These are phyloP conservation scores for Cladorrhinum sp. DNA, from an alignment of 2,329 filamentous ascomycete genomes.

Conservation along the genomic window DNA sequence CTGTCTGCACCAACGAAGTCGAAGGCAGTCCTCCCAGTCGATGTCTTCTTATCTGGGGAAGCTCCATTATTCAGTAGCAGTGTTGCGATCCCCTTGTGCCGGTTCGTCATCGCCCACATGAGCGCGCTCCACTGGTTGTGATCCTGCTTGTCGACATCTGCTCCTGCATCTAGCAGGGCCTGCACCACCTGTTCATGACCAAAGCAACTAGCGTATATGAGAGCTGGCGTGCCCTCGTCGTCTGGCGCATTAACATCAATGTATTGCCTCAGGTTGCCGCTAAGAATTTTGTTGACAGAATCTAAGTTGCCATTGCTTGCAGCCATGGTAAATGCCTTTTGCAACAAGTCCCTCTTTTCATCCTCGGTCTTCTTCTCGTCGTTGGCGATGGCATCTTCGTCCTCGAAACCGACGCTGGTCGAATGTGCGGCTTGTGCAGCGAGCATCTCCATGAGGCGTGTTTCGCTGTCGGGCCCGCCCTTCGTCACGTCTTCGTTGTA, in stretches of 20 bases:
- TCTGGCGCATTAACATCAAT: constrained; percentile 86
- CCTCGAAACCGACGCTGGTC: constrained; percentile 67
- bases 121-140: constrained; percentile 95
- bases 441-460: constrained; percentile 90
- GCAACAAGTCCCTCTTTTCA: constrained; percentile 77
- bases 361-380: constrained; percentile 70
- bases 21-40: constrained; percentile 87
- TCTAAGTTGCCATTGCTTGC: constrained; percentile 92
- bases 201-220: constrained; percentile 98
- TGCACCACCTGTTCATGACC: constrained; percentile 88
- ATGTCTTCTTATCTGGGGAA: constrained; percentile 93
- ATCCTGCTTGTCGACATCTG: constrained; percentile 88
- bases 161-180: constrained; percentile 78
- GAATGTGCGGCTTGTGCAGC: constrained; percentile 87
- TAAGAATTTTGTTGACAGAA: constrained; percentile 72
- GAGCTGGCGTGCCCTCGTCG: constrained; percentile 90
- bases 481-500: constrained; percentile 67
- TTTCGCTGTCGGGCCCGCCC: constrained; percentile 70
- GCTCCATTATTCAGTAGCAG: constrained; percentile 87
- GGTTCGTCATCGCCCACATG: constrained; percentile 99
- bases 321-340: constrained; percentile 89
- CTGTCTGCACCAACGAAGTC: constrained; percentile 95
- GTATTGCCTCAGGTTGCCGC: constrained; percentile 69
- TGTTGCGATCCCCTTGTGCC: constrained; percentile 94
- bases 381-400: constrained; percentile 75